Conservation (phyloP, 352 stramenopile species). For the Phytophthora colocasiae region DNA sequence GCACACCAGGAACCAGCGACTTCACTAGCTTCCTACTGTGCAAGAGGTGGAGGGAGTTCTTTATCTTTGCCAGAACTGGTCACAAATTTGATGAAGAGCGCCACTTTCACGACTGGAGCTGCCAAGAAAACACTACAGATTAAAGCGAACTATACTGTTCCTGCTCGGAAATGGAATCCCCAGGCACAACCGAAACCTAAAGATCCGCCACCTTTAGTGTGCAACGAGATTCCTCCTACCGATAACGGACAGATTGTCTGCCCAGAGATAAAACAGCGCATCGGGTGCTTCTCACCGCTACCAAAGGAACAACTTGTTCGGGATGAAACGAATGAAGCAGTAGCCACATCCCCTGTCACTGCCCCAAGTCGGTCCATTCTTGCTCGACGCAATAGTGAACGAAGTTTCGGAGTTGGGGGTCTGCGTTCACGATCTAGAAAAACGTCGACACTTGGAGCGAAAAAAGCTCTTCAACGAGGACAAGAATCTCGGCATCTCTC, state of each 20-base stretch:
- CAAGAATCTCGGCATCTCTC: constrained; percentile 29
- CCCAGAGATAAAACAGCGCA: constrained; percentile 54
- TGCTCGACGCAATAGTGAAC: constrained; percentile 24
- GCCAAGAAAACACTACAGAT: constrained; percentile 78
- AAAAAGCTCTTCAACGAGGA: constrained; percentile 27
- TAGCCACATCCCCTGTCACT: constrained; percentile 8
- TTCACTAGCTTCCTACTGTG: constrained; percentile 48
- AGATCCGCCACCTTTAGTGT: constrained; percentile 62
- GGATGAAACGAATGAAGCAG: constrained; percentile 40
- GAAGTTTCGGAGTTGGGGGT: constrained; percentile 15
- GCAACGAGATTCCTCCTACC: constrained; percentile 62
- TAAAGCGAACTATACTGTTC: constrained; percentile 66
- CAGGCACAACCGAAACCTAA: constrained; percentile 49
- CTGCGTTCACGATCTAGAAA: constrained; percentile 24
- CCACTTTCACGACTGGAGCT: constrained; percentile 42
- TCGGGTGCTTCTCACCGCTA: constrained; percentile 48
- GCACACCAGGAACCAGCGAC: constrained; percentile 11
- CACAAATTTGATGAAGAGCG: constrained; percentile 69
- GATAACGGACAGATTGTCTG: constrained; percentile 63
- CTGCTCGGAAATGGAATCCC: constrained; percentile 65
- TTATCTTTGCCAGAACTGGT: constrained; percentile 53
- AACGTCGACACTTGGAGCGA: constrained; percentile 16
- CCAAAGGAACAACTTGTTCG: constrained; percentile 61
- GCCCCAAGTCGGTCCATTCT: constrained; percentile 12
- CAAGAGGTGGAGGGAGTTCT: constrained; percentile 41